phyloP scores from a whole-genome alignment of 192 early-diverging fungal genomes.

The Backusella mclennaniae region DNA sequence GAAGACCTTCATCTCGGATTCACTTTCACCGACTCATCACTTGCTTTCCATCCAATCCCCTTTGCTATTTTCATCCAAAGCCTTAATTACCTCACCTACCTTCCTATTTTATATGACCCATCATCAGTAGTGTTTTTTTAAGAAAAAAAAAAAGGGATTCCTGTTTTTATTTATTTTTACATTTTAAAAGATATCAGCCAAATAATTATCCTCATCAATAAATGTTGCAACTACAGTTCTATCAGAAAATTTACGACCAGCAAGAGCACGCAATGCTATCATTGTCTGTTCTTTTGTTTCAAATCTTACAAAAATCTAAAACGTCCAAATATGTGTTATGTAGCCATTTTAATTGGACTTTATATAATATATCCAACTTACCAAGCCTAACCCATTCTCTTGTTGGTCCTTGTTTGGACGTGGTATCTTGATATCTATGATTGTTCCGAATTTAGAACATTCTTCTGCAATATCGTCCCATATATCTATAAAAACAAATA shows the following conservation, averaged over 20 bases:
- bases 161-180: too few relatives aligned
- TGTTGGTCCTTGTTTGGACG: slow-evolving; percentile 56
- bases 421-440: slow-evolving; percentile 84
- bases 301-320: slow-evolving; percentile 86
- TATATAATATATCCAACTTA: slow-evolving; percentile 24
- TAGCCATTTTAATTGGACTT: neutral
- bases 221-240: slow-evolving; percentile 90
- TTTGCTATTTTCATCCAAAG: too few relatives aligned
- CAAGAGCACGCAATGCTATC: slow-evolving; percentile 74
- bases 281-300: slow-evolving; percentile 54
- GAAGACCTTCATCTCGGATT: too few relatives aligned
- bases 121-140: too few relatives aligned
- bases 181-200: slow-evolving; percentile 57
- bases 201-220: slow-evolving; percentile 72
- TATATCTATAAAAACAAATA: slow-evolving; percentile 58
- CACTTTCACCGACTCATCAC: too few relatives aligned
- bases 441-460: slow-evolving; percentile 81
- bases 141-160: too few relatives aligned
- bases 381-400: slow-evolving; percentile 81
- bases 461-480: slow-evolving; percentile 89
- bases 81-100: too few relatives aligned
- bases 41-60: too few relatives aligned
- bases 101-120: too few relatives aligned
- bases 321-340: neutral
- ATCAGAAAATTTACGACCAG: slow-evolving; percentile 91